These are phyloP conservation scores for Chaetomium olivaceum DNA, from an alignment of 2,329 filamentous ascomycete species.

Conservation along the genomic window DNA sequence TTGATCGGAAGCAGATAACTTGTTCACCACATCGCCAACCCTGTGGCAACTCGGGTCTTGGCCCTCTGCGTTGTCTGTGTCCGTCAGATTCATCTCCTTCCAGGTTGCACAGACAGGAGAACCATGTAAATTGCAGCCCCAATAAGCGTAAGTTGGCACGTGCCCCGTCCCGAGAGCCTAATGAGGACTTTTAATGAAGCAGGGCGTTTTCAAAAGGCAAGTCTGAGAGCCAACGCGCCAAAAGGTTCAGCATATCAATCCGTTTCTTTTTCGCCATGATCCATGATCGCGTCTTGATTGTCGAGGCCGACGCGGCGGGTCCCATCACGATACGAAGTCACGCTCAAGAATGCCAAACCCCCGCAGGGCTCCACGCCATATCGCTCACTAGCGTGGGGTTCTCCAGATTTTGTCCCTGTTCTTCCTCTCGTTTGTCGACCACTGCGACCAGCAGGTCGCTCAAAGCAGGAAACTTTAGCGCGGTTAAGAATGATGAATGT, in stretches of 20 bases:
- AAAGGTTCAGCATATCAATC: neutral
- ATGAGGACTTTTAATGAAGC: neutral
- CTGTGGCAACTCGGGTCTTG: constrained; percentile 11
- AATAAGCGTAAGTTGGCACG: neutral
- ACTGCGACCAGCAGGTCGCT: neutral
- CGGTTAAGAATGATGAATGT: neutral
- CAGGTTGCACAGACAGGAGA: neutral
- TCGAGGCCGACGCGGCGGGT: neutral
- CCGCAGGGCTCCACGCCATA: constrained; percentile 21
- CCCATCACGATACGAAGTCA: constrained; percentile 5
- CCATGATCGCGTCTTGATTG: neutral
- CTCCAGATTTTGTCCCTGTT: constrained; percentile 3
- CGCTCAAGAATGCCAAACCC: constrained; percentile 6
- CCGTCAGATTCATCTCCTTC: neutral
- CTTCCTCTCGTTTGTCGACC: neutral
- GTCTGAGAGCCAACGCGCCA: neutral
- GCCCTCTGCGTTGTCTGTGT: neutral
- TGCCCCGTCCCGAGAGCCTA: neutral
- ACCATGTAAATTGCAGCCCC: neutral
- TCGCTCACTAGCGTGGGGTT: constrained; percentile 19
- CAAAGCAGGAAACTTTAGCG: constrained; percentile 7
- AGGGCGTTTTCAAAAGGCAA: neutral
- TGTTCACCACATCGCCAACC: neutral
- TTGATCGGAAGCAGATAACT: neutral
- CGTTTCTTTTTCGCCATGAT: neutral